Percentiles rank a stretch among this genome's conserved stretches.
phyloP scores from a whole-genome alignment of 345 rosid species.

The Rhizophora mangle region DNA sequence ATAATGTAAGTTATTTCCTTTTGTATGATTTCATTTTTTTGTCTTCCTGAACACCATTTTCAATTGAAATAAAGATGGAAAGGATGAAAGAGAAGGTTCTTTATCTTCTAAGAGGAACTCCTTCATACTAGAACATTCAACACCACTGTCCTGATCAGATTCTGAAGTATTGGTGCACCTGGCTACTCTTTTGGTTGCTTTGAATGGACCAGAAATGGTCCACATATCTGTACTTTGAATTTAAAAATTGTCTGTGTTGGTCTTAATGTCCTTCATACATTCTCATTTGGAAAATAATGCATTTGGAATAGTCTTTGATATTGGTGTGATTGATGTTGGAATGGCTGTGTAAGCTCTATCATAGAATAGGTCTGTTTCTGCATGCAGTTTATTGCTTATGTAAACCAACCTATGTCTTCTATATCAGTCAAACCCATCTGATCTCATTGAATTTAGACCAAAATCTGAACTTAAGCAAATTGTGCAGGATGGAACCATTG shows the following conservation, averaged over 20 bases:
- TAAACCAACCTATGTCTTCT: no score
- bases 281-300: not conserved
- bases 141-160: not conserved
- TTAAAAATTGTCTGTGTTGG: no score
- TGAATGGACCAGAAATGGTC: not conserved
- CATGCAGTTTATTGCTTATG: no score
- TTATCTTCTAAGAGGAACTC: not conserved
- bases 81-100: not conserved
- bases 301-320: not conserved
- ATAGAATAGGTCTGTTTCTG: no score
- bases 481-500: slow-evolving; percentile 31
- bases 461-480: not conserved
- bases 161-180: not conserved
- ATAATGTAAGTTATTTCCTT: slow-evolving; percentile 18
- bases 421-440: not conserved
- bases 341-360: no score
- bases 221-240: not conserved
- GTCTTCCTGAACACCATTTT: not conserved
- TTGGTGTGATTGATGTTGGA: no score
- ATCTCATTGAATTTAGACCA: not conserved
- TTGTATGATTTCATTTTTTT: not conserved
- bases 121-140: not conserved
- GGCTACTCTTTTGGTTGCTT: not conserved
- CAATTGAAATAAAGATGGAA: not conserved
- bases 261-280: not conserved